Evolutionary conservation across 257 asterid species (phyloP).

Genomic region (Asclepias syriaca): DNA sequence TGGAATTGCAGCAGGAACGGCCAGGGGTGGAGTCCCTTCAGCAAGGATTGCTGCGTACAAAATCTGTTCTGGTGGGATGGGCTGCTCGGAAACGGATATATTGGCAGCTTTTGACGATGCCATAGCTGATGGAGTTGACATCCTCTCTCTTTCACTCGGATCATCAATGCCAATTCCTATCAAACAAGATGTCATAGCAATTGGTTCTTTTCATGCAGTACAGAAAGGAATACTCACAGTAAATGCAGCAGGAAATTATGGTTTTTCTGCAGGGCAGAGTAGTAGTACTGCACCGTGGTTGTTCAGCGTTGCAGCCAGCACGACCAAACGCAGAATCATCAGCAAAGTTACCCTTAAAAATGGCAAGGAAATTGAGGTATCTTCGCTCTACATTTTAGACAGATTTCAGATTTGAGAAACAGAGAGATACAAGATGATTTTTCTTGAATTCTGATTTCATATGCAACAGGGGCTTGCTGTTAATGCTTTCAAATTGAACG

Average conservation of each 20-base stretch:
- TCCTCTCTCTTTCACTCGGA: conserved; percentile 32
- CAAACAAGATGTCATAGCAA: conserved; percentile 20
- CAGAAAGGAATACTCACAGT: conserved; percentile 31
- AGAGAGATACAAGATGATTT: neutral
- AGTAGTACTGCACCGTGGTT: conserved; percentile 41
- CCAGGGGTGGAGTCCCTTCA: conserved; percentile 37
- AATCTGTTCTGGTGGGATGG: neutral
- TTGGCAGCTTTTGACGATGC: conserved; percentile 48
- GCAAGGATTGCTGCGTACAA: conserved; percentile 38
- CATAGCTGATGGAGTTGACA: conserved; percentile 45
- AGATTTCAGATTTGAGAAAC: too few species aligned
- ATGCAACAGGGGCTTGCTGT: conserved; percentile 26
- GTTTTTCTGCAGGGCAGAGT: neutral
- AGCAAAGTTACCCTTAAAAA: conserved; percentile 33
- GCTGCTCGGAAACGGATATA: neutral
- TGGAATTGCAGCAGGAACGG: conserved; percentile 34
- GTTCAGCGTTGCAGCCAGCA: conserved; percentile 37
- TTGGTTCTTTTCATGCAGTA: conserved; percentile 34
- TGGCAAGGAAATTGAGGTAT: conserved; percentile 27
- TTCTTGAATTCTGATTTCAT: neutral
- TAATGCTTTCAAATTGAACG: conserved; percentile 20
- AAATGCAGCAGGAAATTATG: conserved; percentile 37
- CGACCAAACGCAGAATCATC: conserved; percentile 29
- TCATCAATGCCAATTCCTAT: neutral
- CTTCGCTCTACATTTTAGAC: neutral